These are phyloP conservation scores for Fraxinus albicans DNA, from an alignment of 305 asterid species.

Conservation along the genomic window DNA sequence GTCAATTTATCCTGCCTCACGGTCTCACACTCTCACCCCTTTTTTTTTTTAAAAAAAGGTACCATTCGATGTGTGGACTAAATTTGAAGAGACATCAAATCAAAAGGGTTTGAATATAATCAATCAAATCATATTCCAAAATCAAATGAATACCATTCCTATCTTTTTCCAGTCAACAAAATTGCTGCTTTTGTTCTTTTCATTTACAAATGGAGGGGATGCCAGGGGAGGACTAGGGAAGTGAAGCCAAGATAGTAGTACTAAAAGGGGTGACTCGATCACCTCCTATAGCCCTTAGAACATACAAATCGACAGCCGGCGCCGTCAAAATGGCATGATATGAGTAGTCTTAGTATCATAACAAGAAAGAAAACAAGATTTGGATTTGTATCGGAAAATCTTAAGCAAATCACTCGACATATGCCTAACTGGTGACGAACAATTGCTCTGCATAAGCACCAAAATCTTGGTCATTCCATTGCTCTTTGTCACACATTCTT, in stretches of 20 bases:
- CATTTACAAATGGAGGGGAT: slow-evolving; percentile 29
- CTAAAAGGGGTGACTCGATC: no score
- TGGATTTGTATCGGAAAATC: slow-evolving; percentile 48
- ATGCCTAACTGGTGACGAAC: slow-evolving; percentile 63
- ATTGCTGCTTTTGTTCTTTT: slow-evolving; percentile 25
- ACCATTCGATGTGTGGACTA: neutral
- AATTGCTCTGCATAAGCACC: slow-evolving; percentile 69
- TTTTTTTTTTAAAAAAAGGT: neutral
- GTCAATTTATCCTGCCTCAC: neutral
- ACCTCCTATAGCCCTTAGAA: neutral
- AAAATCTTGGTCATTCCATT: slow-evolving; percentile 69
- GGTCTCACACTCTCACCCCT: no score
- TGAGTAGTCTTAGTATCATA: slow-evolving; percentile 76
- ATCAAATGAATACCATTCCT: slow-evolving; percentile 15
- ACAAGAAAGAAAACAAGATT: slow-evolving; percentile 49
- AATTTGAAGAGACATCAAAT: slow-evolving; percentile 25
- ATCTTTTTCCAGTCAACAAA: slow-evolving; percentile 33
- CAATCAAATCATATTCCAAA: neutral
- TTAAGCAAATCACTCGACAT: slow-evolving; percentile 77
- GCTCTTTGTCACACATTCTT: slow-evolving; percentile 46
- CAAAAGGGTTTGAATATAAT: neutral
- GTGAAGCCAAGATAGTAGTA: no score
- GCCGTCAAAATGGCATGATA: slow-evolving; percentile 76
- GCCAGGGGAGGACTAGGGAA: no score
- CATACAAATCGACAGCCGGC: neutral